Percentiles rank a stretch among this genome's conserved stretches.
These are phyloP conservation scores for Spirogloea muscicola DNA, from an alignment of 139 green algal genomes.

Conservation along the genomic window DNA sequence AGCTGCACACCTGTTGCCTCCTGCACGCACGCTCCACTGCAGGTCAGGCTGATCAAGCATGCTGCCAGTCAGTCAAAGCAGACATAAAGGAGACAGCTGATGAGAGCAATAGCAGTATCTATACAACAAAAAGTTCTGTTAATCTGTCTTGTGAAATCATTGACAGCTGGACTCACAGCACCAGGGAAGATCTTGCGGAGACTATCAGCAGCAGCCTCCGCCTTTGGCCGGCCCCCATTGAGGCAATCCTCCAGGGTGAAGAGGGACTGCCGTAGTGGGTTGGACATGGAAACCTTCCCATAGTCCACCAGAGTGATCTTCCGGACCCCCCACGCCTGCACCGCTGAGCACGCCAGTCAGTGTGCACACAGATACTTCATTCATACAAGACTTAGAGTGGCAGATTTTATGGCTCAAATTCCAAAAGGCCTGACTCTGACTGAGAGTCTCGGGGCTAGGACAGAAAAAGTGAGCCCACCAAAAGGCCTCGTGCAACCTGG, in stretches of 20 bases:
- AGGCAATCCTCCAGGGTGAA: constrained; percentile 88
- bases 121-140: too few relatives aligned
- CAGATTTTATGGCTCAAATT: not conserved
- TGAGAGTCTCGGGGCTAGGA: too few relatives aligned
- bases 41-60: too few relatives aligned
- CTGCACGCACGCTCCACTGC: too few relatives aligned
- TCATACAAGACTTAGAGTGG: not conserved
- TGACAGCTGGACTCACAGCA: too few relatives aligned
- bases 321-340: constrained; percentile 30
- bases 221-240: constrained; percentile 78
- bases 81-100: too few relatives aligned
- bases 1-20: constrained; percentile 6
- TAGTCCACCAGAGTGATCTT: constrained; percentile 43
- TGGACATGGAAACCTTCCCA: constrained; percentile 27
- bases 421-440: not conserved
- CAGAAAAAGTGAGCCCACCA: constrained; percentile 54
- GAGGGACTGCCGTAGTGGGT: constrained; percentile 54
- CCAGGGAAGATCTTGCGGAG: constrained; percentile 57
- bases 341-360: not conserved
- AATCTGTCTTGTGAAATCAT: too few relatives aligned
- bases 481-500: constrained; percentile 79
- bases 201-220: constrained; percentile 72
- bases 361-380: not conserved
- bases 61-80: too few relatives aligned
- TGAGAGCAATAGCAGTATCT: too few relatives aligned